These are phyloP conservation scores for Cladophialophora chaetospira DNA, from an alignment of 2,329 filamentous ascomycete species.

Conservation along the genomic window DNA sequence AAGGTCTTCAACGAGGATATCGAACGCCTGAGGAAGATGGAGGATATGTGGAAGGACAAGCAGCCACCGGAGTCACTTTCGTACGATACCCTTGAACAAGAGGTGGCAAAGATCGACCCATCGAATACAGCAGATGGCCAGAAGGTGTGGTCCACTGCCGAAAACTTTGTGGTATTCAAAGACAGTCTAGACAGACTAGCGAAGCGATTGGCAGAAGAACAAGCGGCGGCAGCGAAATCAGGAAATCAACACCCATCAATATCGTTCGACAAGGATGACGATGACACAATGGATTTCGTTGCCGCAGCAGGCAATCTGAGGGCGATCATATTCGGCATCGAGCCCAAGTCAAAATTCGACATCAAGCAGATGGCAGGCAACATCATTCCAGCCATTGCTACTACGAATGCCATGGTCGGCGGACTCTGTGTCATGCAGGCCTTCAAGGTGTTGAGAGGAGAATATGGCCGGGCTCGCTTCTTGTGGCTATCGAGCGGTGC, in stretches of 20 bases:
- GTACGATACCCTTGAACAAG: constrained; percentile 62
- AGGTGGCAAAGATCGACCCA: constrained; percentile 52
- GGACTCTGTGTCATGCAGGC: constrained; percentile 88
- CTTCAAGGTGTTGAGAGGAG: constrained; percentile 80
- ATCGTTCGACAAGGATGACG: constrained; percentile 94
- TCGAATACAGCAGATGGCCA: constrained; percentile 69
- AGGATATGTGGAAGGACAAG: constrained; percentile 93
- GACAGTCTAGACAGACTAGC: constrained; percentile 77
- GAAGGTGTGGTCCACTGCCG: constrained; percentile 73
- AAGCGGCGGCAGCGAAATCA: constrained; percentile 53
- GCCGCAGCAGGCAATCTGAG: constrained; percentile 86
- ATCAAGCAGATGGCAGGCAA: constrained; percentile 99
- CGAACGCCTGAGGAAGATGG: constrained; percentile 76
- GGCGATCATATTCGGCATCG: constrained; percentile 85
- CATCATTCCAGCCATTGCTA: constrained; percentile 97
- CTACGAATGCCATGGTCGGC: constrained; percentile 94
- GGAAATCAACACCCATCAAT: constrained; percentile 60
- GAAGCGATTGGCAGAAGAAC: constrained; percentile 68
- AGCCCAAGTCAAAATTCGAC: constrained; percentile 86
- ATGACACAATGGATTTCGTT: constrained; percentile 93
- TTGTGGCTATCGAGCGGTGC: constrained; percentile 73
- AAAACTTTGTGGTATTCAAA: constrained; percentile 84
- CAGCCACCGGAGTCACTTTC: constrained; percentile 72
- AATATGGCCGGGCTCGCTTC: constrained; percentile 74
- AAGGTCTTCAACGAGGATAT: constrained; percentile 92